Base-by-base conservation (phyloP, 2,329 filamentous ascomycete genomes). In the Diaporthe sp. region DNA sequence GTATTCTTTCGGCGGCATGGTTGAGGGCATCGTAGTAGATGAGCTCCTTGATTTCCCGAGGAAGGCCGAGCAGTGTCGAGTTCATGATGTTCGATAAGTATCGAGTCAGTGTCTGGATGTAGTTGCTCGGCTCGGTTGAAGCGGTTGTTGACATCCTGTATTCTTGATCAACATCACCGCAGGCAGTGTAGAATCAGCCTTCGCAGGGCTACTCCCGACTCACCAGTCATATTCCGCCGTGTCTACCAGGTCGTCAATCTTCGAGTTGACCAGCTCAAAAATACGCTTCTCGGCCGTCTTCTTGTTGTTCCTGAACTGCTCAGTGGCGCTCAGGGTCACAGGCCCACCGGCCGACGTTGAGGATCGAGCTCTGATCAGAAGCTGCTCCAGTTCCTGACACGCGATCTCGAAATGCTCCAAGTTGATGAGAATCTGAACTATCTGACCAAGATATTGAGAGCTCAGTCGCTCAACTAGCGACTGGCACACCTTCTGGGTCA, bases 391-490 rank as follows among this genome's bases (percentile, higher is more conserved):
- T 81, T 98, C 95, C 80, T 92, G 91, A 82, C 97, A 98, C 7
- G 97, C 97, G 65, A 91, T 94, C 85, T 98, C 96, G 83, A 99
- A 98, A 84, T 99, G 95, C 83, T 98, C 96, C 25, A 99, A 87
- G 82, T 99, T 99, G 81, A 98, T 99, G 71, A 99, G 88, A 79
- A 99, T 99, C 83, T 99, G 97, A 34, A 99, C 97, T 78, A 99
- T 98, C 83, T 99, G 97, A 3, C 97, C 97, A 2, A 98, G 90
- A 82, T 99, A 98, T 82, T 98, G 96, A 2, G 95, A 97, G 80
- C 92, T 94, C 9, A 99, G 89, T 71, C 95, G 92, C 80, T 98
- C 95, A 20, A 98, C 93, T 13, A 99, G 90, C 6, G 94, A 95
- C 80, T 94, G 92, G 88, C 96, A 98, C 76, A 99, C 96, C 83